Evolutionary conservation across 306 rosid species (phyloP).

Genomic region (cucumber (Cucumis sativus)): Cucumber_9930_V3 NC_026657.2:9020001-9020500

Average conservation of each 20-base stretch:
- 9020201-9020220: slow-evolving; percentile 94
- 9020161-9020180: slow-evolving; percentile 85
- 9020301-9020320: slow-evolving; percentile 18
- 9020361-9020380: not conserved
- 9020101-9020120: not conserved
- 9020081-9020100: not conserved
- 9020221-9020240: slow-evolving; percentile 74
- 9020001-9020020: slow-evolving; percentile 90
- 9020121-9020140: not conserved
- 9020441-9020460: slow-evolving; percentile 67
- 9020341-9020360: not conserved
- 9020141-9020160: slow-evolving; percentile 66
- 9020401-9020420: slow-evolving; percentile 96
- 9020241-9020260: slow-evolving; percentile 84
- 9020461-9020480: slow-evolving; percentile 21
- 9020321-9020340: not conserved
- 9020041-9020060: not conserved
- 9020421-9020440: slow-evolving; percentile 88
- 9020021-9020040: slow-evolving; percentile 69
- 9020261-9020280: slow-evolving; percentile 97
- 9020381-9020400: slow-evolving; percentile 1
- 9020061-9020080: not conserved
- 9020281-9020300: slow-evolving; percentile 49
- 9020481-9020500: not conserved
- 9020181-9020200: slow-evolving; percentile 79